A percentile compares a stretch with the other conserved stretches of the same genome.
These are phyloP conservation scores for Talaromyces sp. DNA, from an alignment of 2,329 filamentous ascomycete genomes.

Conservation along the genomic window DNA sequence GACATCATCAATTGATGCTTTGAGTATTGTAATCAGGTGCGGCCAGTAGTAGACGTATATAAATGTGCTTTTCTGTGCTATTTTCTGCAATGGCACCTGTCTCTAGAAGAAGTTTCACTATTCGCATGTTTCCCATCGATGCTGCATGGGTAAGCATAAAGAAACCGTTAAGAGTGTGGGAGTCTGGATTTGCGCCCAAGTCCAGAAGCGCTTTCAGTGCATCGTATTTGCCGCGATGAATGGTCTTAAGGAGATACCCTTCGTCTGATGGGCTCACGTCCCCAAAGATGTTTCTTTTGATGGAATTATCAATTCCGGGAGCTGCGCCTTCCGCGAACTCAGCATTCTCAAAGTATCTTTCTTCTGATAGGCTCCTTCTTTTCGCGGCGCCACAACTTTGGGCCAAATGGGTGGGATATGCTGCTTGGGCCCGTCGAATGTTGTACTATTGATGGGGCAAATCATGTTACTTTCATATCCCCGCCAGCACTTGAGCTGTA, in stretches of 20 bases:
- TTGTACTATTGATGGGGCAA: too few species aligned
- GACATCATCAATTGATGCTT: too few species aligned
- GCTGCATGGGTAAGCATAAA: background rate
- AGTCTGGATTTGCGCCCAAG: background rate
- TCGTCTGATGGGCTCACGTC: background rate
- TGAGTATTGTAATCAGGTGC: too few species aligned
- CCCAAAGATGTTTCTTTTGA: too few species aligned
- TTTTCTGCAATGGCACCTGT: background rate
- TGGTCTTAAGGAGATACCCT: background rate
- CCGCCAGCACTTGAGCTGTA: too few species aligned
- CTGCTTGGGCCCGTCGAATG: too few species aligned
- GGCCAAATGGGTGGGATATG: too few species aligned
- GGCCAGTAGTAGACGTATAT: too few species aligned
- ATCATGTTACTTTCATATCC: too few species aligned
- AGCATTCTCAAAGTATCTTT: background rate
- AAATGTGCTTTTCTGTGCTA: too few species aligned
- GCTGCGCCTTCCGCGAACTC: background rate
- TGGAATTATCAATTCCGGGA: background rate
- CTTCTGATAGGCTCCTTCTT: background rate
- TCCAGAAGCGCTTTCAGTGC: background rate
- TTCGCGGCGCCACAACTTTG: too few species aligned
- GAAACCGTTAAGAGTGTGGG: background rate
- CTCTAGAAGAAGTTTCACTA: background rate
- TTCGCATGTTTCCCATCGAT: background rate
- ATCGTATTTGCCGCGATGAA: background rate